Evolutionary conservation across 2,329 filamentous ascomycete species (phyloP), one percentile per base, ranked within the genome.

Genomic region (Diaporthe caulivora): DNA sequence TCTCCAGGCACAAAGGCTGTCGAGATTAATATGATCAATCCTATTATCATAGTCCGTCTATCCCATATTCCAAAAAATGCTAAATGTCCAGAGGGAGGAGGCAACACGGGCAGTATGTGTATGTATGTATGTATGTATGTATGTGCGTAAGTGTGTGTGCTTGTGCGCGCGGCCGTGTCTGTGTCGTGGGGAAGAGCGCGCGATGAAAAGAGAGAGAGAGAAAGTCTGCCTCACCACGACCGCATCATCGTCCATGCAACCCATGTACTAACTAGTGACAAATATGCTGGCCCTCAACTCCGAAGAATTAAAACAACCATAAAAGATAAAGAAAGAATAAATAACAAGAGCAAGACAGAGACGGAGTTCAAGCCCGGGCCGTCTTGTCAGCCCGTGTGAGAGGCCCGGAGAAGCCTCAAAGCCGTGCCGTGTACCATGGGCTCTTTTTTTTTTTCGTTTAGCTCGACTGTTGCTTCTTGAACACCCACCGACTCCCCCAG

Each of bases 271-370:
- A 51, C 13, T 37, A 53, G 31, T 53, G 47, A 40, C 21, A 40
- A 40, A 18, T n/a, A 67, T 67, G 62, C 62, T 67, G 62, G 47
- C 44, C 42, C 62, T 67, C 62, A 67, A 67, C 62, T 67, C 62
- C 62, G n/a, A 17, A 18, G 44, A 64, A 31, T 1, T 11, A 51
- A 62, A 62, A 44, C 4, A n/a, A 58, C 40, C 17, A 40, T 17
- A 37, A 57, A 15, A 57, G 10, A 54, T 2, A 31, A 34, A 31
- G 8, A 47, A n/a, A 47, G 1, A n/a, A 34, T 42, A 44, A 31
- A n/a, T 21, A 53, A 40, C 40, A 40, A 13, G 7, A 40, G 37
- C 37, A 40, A 13, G 37, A 40, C 37, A 40, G 31, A 31, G 15
- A 49, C 29, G 21, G 18, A 49, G 18, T 53, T 53, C 15, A 26